These are phyloP conservation scores for Verticillium tricorpus DNA, from an alignment of 2,329 filamentous ascomycete genomes.

Conservation along the genomic window DNA sequence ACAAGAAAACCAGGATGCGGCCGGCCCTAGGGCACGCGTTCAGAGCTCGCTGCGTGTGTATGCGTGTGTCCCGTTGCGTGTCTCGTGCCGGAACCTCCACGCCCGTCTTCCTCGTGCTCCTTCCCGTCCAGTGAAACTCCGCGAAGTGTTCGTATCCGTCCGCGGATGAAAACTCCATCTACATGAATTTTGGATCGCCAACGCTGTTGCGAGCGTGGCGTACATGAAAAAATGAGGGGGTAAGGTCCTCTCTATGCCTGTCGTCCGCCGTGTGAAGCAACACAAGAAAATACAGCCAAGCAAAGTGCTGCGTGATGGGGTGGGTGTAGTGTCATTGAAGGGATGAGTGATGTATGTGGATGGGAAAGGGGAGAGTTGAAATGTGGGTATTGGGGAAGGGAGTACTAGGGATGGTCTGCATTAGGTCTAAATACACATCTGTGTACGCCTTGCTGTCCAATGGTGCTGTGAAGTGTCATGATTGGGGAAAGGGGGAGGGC, in stretches of 20 bases:
- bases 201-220: constrained; percentile 13
- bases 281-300: constrained; percentile 15
- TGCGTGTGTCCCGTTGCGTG: neutral
- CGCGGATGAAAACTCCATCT: constrained; percentile 14
- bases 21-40: neutral
- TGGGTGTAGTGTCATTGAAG: constrained; percentile 9
- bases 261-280: constrained; percentile 11
- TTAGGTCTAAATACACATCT: constrained; percentile 14
- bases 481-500: constrained; percentile 7
- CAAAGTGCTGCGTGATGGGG: neutral
- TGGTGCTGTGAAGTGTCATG: constrained; percentile 10
- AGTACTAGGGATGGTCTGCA: constrained; percentile 12
- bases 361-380: neutral
- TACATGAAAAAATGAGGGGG: constrained; percentile 12
- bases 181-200: constrained; percentile 15
- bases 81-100: neutral
- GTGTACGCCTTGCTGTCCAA: constrained; percentile 9
- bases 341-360: neutral
- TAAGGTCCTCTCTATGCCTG: constrained; percentile 12
- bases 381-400: constrained; percentile 12
- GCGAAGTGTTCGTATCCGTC: constrained; percentile 6
- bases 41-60: neutral
- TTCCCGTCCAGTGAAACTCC: neutral
- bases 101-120: neutral
- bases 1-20: neutral